Conservation (phyloP, 2,329 filamentous ascomycete genomes). For the Fusarium cyanostomum region DNA sequence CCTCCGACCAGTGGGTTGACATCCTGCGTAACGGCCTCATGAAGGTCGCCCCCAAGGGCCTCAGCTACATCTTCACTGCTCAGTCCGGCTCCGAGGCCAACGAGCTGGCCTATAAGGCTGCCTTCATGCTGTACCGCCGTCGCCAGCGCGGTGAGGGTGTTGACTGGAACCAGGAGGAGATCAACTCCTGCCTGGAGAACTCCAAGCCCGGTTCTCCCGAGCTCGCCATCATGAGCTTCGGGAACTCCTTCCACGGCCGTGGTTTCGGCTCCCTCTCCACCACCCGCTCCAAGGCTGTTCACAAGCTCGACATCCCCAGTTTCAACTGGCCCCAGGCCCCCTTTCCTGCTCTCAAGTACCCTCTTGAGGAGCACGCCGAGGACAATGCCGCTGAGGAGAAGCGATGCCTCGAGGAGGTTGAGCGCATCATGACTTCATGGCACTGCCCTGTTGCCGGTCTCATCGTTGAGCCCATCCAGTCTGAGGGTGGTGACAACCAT, state of each 20-base stretch:
- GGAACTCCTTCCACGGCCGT: constrained; percentile 81
- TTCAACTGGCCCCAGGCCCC: constrained; percentile 89
- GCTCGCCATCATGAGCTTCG: constrained; percentile 82
- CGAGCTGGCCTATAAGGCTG: constrained; percentile 86
- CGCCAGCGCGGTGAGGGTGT: constrained; percentile 74
- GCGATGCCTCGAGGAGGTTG: constrained; percentile 77
- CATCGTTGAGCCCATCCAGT: constrained; percentile 83
- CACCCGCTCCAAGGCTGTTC: constrained; percentile 83
- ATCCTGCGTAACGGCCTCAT: constrained; percentile 77
- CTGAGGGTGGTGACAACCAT: constrained; percentile 86
- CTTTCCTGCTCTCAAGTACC: constrained; percentile 82
- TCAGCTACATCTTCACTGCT: constrained; percentile 83
- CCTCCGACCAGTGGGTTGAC: constrained; percentile 76
- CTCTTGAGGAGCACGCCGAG: constrained; percentile 72
- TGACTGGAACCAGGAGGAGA: constrained; percentile 77
- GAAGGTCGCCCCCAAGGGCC: constrained; percentile 75
- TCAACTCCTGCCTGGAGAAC: constrained; percentile 75
- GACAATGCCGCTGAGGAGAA: constrained; percentile 78
- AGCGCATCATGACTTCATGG: constrained; percentile 72
- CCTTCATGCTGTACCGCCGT: constrained; percentile 83
- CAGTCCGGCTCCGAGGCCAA: constrained; percentile 85
- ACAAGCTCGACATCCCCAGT: constrained; percentile 88
- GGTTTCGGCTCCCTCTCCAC: constrained; percentile 82
- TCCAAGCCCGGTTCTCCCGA: constrained; percentile 76
- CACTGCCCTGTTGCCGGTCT: constrained; percentile 78